A percentile compares a stretch with the other conserved stretches of the same genome.
phyloP scores from a whole-genome alignment of 2,329 filamentous ascomycete genomes.

The Monosporascus sp. region DNA sequence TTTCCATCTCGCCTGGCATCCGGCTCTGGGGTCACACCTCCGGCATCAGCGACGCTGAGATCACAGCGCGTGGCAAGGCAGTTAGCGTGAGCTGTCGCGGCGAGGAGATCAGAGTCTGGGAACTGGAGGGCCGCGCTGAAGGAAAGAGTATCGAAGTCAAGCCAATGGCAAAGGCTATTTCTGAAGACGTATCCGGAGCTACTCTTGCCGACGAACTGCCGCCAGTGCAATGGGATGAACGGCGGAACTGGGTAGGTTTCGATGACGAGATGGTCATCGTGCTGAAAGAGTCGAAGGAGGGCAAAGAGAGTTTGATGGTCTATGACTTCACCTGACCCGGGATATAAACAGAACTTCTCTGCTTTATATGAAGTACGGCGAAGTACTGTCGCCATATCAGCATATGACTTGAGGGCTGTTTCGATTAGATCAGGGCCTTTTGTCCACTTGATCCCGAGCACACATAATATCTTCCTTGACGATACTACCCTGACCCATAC shows the following conservation, averaged over 20 bases:
- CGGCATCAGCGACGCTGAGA: constrained; percentile 77
- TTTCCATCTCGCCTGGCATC: constrained; percentile 67
- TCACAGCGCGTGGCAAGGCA: constrained; percentile 78
- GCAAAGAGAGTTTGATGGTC: constrained; percentile 68
- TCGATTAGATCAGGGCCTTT: no score
- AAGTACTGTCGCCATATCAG: no score
- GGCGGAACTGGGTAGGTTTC: constrained; percentile 70
- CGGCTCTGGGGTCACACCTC: constrained; percentile 90
- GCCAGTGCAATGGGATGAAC: constrained; percentile 35
- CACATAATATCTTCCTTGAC: no score
- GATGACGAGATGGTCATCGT: constrained; percentile 91
- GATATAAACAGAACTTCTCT: constrained; percentile 23
- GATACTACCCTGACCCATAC: no score
- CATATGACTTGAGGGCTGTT: no score
- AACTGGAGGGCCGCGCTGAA: constrained; percentile 66
- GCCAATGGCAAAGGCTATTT: constrained; percentile 27
- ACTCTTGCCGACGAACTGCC: not conserved
- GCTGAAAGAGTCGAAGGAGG: constrained; percentile 62
- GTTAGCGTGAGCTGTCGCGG: constrained; percentile 83
- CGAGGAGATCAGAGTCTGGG: constrained; percentile 79
- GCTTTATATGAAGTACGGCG: no score
- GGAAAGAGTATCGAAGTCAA: constrained; percentile 47
- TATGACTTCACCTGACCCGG: constrained; percentile 68
- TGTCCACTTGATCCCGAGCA: no score
- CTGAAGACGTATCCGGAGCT: constrained; percentile 11